A percentile compares a stretch with the other conserved stretches of the same genome.
Conservation (phyloP, 2,329 filamentous ascomycete species). For the Pyrenophora tritici-repentis region DNA sequence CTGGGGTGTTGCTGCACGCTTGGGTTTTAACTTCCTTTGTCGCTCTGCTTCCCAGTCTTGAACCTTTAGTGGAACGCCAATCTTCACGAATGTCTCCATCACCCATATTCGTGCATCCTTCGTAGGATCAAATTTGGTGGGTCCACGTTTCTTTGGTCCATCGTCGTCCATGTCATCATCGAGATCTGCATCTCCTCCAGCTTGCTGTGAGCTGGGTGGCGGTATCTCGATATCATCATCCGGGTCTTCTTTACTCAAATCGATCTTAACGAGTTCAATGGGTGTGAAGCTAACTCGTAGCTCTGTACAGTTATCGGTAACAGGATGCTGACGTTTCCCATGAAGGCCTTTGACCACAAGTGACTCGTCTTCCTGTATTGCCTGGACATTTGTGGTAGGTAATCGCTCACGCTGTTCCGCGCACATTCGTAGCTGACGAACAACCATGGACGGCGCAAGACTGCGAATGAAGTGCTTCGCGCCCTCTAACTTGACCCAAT, state of each 20-base stretch:
- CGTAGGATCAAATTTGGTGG: conserved; percentile 65
- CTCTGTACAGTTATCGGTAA: conserved; percentile 76
- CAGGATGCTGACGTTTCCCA: conserved; percentile 69
- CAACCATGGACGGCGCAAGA: conserved; percentile 75
- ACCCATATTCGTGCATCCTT: conserved; percentile 71
- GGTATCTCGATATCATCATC: conserved; percentile 63
- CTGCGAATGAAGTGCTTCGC: conserved; percentile 84
- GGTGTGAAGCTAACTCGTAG: conserved; percentile 80
- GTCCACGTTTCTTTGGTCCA: conserved; percentile 52
- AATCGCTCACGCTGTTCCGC: conserved; percentile 28
- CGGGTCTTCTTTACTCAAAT: conserved; percentile 74
- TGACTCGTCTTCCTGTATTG: conserved; percentile 54
- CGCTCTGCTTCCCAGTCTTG: conserved; percentile 64
- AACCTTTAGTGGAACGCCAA: conserved; percentile 68
- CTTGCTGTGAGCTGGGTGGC: conserved; percentile 22
- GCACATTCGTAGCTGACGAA: conserved; percentile 58
- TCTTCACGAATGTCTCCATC: conserved; percentile 64
- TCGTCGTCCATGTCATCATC: conserved; percentile 46
- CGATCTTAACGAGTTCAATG: conserved; percentile 74
- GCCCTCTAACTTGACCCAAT: conserved; percentile 79
- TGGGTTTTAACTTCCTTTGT: conserved; percentile 30
- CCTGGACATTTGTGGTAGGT: conserved; percentile 40
- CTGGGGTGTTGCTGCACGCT: conserved; percentile 27
- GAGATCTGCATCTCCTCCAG: conserved; percentile 27
- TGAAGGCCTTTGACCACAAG: conserved; percentile 69